Conservation (phyloP, 139 green algal genomes). For the Nannochloris sp. region DNA sequence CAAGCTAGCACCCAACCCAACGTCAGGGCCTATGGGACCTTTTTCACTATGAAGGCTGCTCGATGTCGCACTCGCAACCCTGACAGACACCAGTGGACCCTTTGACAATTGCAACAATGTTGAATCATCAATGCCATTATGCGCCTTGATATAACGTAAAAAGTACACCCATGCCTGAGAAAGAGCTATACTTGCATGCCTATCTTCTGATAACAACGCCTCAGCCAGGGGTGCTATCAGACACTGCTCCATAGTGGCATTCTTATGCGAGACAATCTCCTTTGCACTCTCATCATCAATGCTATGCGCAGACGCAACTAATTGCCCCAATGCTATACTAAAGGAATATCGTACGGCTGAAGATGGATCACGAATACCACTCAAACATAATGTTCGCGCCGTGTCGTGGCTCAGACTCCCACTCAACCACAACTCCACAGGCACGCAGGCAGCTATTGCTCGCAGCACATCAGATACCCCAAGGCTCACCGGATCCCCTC, state of each 20-base stretch:
- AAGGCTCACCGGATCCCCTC: background rate
- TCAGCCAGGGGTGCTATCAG: constrained; percentile 54
- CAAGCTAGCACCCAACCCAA: constrained; percentile 28
- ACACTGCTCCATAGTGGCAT: constrained; percentile 31
- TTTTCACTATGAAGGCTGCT: constrained; percentile 10
- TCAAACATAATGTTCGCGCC: constrained; percentile 29
- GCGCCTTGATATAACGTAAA: constrained; percentile 16
- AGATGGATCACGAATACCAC: constrained; percentile 26
- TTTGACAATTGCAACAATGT: constrained; percentile 46
- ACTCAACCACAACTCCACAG: constrained; percentile 48
- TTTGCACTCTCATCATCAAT: constrained; percentile 17
- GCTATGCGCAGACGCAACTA: constrained; percentile 34
- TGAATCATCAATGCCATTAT: constrained; percentile 9
- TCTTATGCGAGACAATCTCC: constrained; percentile 15
- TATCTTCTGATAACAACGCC: constrained; percentile 27
- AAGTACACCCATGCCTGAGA: constrained; percentile 54
- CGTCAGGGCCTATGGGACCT: constrained; percentile 6
- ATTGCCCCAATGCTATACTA: constrained; percentile 44
- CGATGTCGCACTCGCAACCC: constrained; percentile 12
- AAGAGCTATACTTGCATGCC: constrained; percentile 25
- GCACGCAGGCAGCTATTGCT: constrained; percentile 42
- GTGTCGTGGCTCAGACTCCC: constrained; percentile 39
- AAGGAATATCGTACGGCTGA: constrained; percentile 35
- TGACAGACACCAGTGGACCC: constrained; percentile 24
- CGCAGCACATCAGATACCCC: constrained; percentile 28